Conservation (phyloP, 129 eudicot genomes). For the Saposhnikovia divaricata region DNA sequence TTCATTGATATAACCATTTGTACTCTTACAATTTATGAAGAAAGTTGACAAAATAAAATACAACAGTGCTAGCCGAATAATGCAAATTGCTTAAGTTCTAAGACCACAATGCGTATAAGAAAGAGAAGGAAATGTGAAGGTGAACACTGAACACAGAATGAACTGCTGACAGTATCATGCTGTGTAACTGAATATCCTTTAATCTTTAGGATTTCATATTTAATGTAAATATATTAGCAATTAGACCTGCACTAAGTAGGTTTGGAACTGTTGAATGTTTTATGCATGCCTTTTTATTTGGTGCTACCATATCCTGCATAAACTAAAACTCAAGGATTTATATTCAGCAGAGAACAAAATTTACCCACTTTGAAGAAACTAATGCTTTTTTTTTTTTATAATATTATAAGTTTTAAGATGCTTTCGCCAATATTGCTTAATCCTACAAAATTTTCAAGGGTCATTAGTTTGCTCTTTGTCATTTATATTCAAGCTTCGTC, state of each 20-base stretch:
- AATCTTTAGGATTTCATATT: neutral
- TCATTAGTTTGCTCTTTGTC: neutral
- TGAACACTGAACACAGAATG: neutral
- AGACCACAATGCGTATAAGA: neutral
- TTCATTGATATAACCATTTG: neutral
- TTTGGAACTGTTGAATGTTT: neutral
- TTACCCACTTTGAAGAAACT: neutral
- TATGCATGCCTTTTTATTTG: neutral
- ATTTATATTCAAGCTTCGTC: neutral
- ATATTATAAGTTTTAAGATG: neutral
- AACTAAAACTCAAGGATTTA: neutral
- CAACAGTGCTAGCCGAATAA: neutral
- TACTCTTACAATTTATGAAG: neutral
- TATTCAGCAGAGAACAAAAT: neutral
- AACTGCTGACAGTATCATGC: neutral
- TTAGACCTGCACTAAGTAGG: neutral
- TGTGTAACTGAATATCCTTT: neutral
- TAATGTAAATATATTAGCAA: neutral
- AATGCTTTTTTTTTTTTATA: neutral
- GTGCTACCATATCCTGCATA: conserved; percentile 1
- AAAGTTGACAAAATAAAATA: neutral
- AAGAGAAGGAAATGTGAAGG: neutral
- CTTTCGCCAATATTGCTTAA: neutral
- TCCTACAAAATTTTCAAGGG: neutral
- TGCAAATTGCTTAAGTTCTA: neutral